phyloP scores from a whole-genome alignment of 163 green algal genomes.

The Picocystis sp. region DNA sequence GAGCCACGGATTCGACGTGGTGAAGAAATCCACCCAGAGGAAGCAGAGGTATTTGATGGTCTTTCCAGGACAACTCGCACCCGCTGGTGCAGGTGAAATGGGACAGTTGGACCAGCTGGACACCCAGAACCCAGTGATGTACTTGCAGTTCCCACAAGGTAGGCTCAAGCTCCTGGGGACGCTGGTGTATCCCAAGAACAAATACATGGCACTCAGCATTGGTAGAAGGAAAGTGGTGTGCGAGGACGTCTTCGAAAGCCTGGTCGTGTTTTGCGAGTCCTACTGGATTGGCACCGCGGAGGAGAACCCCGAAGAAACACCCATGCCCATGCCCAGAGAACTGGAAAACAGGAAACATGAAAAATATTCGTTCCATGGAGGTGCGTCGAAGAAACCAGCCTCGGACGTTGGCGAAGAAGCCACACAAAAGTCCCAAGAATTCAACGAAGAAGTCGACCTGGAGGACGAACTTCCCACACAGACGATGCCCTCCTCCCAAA shows the following conservation, averaged over 20 bases:
- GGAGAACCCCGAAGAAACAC: slow-evolving; percentile 55
- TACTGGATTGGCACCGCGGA: slow-evolving; percentile 56
- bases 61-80: slow-evolving; percentile 48
- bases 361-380: no score
- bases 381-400: no score
- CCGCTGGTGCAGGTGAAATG: slow-evolving; percentile 45
- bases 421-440: no score
- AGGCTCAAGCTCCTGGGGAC: slow-evolving; percentile 62
- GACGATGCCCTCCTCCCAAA: no score
- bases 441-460: no score
- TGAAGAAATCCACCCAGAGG: slow-evolving; percentile 49
- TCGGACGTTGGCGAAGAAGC: no score
- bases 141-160: slow-evolving; percentile 62
- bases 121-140: slow-evolving; percentile 62
- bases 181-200: slow-evolving; percentile 56
- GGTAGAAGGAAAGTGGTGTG: slow-evolving; percentile 37
- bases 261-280: slow-evolving; percentile 71
- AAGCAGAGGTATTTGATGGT: slow-evolving; percentile 60
- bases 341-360: slow-evolving; percentile 9
- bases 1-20: slow-evolving; percentile 61
- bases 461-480: no score
- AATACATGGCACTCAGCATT: slow-evolving; percentile 55
- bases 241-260: slow-evolving; percentile 75
- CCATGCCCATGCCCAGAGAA: slow-evolving; percentile 43
- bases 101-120: slow-evolving; percentile 61